phyloP scores from a whole-genome alignment of 2,329 filamentous ascomycete species.

The Penicillium sp. region DNA sequence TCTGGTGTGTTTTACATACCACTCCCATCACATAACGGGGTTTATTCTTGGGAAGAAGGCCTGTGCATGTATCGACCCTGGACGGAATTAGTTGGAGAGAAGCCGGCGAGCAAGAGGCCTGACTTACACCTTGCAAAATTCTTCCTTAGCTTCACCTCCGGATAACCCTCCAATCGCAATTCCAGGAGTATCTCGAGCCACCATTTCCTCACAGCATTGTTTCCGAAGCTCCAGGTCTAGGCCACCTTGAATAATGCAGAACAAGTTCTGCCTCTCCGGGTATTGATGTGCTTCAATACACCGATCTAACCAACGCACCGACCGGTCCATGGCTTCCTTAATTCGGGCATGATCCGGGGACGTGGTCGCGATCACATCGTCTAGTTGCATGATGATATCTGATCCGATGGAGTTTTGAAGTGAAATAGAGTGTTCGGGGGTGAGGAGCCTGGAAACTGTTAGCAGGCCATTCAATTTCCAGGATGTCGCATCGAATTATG shows the following conservation, averaged over 20 bases:
- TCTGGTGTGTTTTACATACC: conserved; percentile 42
- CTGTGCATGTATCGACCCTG: conserved; percentile 78
- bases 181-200: conserved; percentile 85
- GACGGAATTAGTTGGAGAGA: conserved; percentile 5
- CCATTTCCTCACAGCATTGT: conserved; percentile 84
- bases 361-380: conserved; percentile 96
- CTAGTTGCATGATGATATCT: conserved; percentile 99
- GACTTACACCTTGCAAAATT: conserved; percentile 77
- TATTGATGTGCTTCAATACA: conserved; percentile 89
- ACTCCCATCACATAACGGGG: conserved; percentile 99
- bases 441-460: conserved; percentile 68
- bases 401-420: conserved; percentile 97
- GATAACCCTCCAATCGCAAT: conserved; percentile 95
- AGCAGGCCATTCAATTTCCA: neutral
- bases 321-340: conserved; percentile 91
- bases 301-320: conserved; percentile 91
- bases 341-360: conserved; percentile 87
- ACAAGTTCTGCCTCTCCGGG: conserved; percentile 82
- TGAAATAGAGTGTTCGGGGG: conserved; percentile 93
- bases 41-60: conserved; percentile 81
- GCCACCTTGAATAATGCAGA: conserved; percentile 98
- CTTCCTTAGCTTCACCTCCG: conserved; percentile 89
- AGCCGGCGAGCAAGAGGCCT: too few species aligned
- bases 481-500: neutral
- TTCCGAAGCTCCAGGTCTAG: conserved; percentile 82